Conservation (phyloP, 116 monocot species). For the Papilionanthe hybrid region DNA sequence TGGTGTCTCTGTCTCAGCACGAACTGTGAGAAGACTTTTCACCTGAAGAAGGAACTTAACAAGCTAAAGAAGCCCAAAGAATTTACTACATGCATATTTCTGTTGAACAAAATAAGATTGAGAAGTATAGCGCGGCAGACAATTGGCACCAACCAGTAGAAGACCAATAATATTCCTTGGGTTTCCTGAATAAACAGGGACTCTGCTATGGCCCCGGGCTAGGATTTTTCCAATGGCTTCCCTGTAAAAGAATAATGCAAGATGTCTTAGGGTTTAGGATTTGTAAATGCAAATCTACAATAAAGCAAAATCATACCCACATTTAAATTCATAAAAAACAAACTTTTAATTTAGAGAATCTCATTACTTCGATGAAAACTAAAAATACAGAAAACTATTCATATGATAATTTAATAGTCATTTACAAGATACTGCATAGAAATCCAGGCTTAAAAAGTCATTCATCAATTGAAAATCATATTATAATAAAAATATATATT, state of each 20-base stretch:
- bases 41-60: slow-evolving; percentile 37
- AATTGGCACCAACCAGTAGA: slow-evolving; percentile 60
- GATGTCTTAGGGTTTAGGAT: background rate
- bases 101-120: background rate
- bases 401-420: background rate
- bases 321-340: background rate
- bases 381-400: background rate
- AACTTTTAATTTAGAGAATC: background rate
- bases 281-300: background rate
- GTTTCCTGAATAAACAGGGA: slow-evolving; percentile 93
- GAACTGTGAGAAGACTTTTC: slow-evolving; percentile 96
- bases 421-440: too few relatives aligned
- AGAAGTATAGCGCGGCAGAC: background rate
- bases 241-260: slow-evolving; percentile 26
- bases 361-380: background rate
- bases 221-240: slow-evolving; percentile 99
- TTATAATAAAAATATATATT: background rate
- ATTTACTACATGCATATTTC: background rate
- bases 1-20: slow-evolving; percentile 97
- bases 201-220: slow-evolving; percentile 91
- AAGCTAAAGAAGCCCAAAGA: background rate
- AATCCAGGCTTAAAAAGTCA: background rate
- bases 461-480: background rate
- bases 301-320: background rate
- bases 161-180: slow-evolving; percentile 91